phyloP scores from a whole-genome alignment of 441 rosid species.

The Populus trichocarpa region DNA sequence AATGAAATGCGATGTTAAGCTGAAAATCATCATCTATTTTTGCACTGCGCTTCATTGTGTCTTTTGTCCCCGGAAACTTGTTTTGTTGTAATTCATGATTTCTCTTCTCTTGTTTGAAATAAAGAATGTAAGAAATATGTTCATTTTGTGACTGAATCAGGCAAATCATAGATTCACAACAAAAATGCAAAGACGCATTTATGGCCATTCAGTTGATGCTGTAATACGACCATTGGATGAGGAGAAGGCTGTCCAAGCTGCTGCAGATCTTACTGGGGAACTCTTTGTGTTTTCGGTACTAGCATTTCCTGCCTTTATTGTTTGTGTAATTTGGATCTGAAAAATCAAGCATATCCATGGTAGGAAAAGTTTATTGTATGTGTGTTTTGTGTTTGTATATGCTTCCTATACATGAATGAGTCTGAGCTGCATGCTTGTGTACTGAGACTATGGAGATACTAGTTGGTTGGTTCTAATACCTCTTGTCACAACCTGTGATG shows the following conservation, averaged over 20 bases:
- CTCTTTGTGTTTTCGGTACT: conserved; percentile 72
- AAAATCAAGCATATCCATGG: neutral
- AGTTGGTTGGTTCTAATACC: too few species aligned
- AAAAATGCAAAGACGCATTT: conserved; percentile 59
- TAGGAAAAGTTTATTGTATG: neutral
- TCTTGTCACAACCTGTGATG: too few species aligned
- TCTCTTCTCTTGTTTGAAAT: neutral
- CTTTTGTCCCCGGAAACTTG: neutral
- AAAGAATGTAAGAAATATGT: neutral
- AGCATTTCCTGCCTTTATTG: neutral
- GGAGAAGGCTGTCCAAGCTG: conserved; percentile 82
- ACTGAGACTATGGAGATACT: too few species aligned
- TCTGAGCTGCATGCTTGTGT: too few species aligned
- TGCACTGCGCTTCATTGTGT: neutral
- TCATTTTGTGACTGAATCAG: conserved; percentile 20
- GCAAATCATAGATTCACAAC: conserved; percentile 73
- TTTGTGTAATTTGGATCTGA: neutral
- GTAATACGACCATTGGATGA: conserved; percentile 71
- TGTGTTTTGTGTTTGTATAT: too few species aligned
- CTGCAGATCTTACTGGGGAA: conserved; percentile 82
- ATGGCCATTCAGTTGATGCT: conserved; percentile 64
- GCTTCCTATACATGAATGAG: too few species aligned
- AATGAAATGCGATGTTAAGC: neutral
- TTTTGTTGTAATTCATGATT: neutral
- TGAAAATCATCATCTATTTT: neutral